Evolutionary conservation across 345 rosid genomes (phyloP), one percentile per base, ranked within the genome.

Genomic region (Arabis hirsuta): DNA sequence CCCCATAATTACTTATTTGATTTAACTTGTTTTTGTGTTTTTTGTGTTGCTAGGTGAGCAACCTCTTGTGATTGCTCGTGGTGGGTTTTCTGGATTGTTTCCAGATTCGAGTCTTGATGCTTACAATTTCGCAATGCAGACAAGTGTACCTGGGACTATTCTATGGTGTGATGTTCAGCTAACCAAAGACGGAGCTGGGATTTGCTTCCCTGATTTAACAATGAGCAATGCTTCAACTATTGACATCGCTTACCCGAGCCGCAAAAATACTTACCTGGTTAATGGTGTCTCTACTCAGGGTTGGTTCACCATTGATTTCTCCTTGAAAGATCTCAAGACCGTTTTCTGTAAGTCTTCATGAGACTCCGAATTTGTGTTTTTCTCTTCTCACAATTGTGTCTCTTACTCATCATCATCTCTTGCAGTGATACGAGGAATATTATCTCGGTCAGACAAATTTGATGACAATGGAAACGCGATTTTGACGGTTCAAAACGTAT

Each of bases 131-230:
- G 87, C 92, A n/a, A 0, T 52, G 10, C 0, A 3, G 2, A 56
- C 81, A 10, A 77, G 97, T 77, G 64, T 74, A 6, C 7, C 65
- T 0, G 45, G 71, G 79, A 71, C 68, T 24, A 62, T 76, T 46
- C 73, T 79, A 3, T 91, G 88, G 96, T 95, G 99, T 81, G 96
- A 95, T 78, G 84, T 95, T 65, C 99, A 95, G 72, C 79, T 95
- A 46, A 91, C 96, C 41, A 91, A 90, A 80, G 99, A 95, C 74
- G 73, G 50, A 7, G 39, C 55, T 42, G 99, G 97, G 12, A 84
- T 95, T 80, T 95, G 99, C 67, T 77, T 81, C 66, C 87, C 97
- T 65, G 80, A 83, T 73, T 26, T 95, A 50, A 80, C 26, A 16
- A 77, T 95, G 59, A 65, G 83, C 4, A 91, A 90, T 79, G 73